phyloP scores from a whole-genome alignment of 306 rosid species.

The Casuarina equisetifolia region DNA sequence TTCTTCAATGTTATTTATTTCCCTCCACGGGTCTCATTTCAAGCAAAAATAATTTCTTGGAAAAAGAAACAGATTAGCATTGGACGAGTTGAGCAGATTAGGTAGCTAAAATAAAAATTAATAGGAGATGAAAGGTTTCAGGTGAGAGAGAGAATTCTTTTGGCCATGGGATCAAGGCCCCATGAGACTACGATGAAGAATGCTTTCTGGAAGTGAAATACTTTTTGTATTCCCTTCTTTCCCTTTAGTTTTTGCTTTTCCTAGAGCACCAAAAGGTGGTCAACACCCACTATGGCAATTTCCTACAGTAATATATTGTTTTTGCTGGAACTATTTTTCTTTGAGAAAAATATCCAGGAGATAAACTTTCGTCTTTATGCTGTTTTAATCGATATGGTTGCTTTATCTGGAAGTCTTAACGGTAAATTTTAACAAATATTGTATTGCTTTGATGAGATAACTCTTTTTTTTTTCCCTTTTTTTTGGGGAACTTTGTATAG shows the following conservation, averaged over 20 bases:
- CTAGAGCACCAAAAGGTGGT: too few species aligned
- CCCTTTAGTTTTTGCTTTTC: too few species aligned
- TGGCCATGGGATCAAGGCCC: too few species aligned
- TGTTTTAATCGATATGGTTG: background rate
- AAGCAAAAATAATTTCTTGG: background rate
- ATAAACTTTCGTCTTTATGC: background rate
- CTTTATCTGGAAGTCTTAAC: background rate
- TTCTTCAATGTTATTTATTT: constrained; percentile 13
- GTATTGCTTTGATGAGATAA: background rate
- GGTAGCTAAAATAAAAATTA: background rate
- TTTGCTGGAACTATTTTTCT: background rate
- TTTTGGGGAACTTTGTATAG: background rate
- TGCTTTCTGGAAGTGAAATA: too few species aligned
- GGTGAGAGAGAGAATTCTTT: too few species aligned
- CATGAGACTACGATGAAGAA: too few species aligned
- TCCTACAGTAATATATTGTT: too few species aligned
- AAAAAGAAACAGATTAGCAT: background rate
- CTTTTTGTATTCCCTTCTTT: too few species aligned
- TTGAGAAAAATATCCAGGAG: background rate
- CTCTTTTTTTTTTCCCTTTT: background rate
- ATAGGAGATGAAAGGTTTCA: too few species aligned
- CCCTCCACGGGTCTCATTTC: background rate
- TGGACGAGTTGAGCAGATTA: background rate
- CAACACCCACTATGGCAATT: too few species aligned
- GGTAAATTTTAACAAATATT: background rate